Percentiles rank a stretch among this genome's conserved stretches.
These are phyloP conservation scores for Boletus rex-veris DNA, from an alignment of 768 basidiomycete genomes.

Conservation along the genomic window DNA sequence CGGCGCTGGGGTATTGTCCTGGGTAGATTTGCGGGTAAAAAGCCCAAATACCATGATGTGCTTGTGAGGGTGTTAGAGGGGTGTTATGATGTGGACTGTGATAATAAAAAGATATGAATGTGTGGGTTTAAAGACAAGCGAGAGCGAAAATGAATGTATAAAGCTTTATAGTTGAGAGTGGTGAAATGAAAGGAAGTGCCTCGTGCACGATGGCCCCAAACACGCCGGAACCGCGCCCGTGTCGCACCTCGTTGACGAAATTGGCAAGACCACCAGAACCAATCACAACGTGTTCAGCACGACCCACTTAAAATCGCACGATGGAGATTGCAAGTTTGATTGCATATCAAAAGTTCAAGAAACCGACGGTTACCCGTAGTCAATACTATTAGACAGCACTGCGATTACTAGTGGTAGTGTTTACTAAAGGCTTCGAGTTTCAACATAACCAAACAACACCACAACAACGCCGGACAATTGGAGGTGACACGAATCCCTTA, in stretches of 20 bases:
- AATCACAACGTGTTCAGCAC: conserved; percentile 8
- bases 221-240: conserved; percentile 11
- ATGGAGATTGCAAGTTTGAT: too few relatives aligned
- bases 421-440: conserved; percentile 21
- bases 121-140: background rate
- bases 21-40: conserved; percentile 35
- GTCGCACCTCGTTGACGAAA: conserved; percentile 2
- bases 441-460: conserved; percentile 23
- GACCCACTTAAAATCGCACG: too few relatives aligned
- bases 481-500: background rate
- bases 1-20: conserved; percentile 8
- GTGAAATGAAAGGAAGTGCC: conserved; percentile 17
- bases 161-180: conserved; percentile 6
- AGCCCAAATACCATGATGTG: conserved; percentile 40
- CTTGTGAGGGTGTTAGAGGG: background rate
- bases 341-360: too few relatives aligned
- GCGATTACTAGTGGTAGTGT: background rate
- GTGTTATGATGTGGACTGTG: background rate
- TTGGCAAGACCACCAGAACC: background rate
- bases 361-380: too few relatives aligned
- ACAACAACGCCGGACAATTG: conserved; percentile 14
- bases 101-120: conserved; percentile 10
- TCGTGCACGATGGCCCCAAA: conserved; percentile 20
- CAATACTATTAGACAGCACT: too few relatives aligned
- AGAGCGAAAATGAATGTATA: background rate